Base-by-base conservation (phyloP, 192 early-diverging fungal species). In the Coemansia sp. region DNA sequence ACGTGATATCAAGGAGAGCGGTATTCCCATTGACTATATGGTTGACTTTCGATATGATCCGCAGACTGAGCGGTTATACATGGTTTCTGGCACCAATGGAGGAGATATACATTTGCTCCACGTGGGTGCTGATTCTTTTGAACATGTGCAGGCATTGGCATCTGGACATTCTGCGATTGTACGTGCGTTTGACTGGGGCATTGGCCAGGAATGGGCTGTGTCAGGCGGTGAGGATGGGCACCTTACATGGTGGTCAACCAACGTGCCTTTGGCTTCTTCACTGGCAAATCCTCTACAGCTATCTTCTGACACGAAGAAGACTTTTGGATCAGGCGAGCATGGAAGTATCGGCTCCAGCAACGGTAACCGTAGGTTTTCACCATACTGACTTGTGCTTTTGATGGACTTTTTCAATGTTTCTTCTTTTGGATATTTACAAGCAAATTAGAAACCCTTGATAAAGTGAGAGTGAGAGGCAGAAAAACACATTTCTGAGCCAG, bases 101-200 rank as follows among this genome's bases (percentile, higher is more conserved):
- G 81, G 96, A 56, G 84, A 89, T 48, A 77, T 98, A 9, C 87
- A 86, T 38, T 72, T 93, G 38, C 70, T 97, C 69, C 90, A 98
- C 76, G 95, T 99, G 23, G 89, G 85, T 50, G 78, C 92, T 10
- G 85, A 86, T 40, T 73, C 85, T 3, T 66, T 98, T 49, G 89
- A 96, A 58, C 79, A 93, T 11, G 91, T 92, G 13, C 90, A 93
- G 66, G 82, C 84, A 2, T 70, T 98, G 45, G 76, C 86, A n/a
- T 89, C 86, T 11, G 96, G 89, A 9, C 96, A 99, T 63, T 72
- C 76, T n/a, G 96, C 92, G 53, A 86, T 98, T 68, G 91, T 99
- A 59, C 84, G 97, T 37, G 90, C 87, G 7, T 84, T 90, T 50
- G 76, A 64, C 69, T 97, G 94, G 93, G 85, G 95, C 53, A 63